A percentile compares a stretch with the other conserved stretches of the same genome.
Evolutionary conservation across 768 basidiomycete species (phyloP).

Genomic region (Amanita rimosa): DNA sequence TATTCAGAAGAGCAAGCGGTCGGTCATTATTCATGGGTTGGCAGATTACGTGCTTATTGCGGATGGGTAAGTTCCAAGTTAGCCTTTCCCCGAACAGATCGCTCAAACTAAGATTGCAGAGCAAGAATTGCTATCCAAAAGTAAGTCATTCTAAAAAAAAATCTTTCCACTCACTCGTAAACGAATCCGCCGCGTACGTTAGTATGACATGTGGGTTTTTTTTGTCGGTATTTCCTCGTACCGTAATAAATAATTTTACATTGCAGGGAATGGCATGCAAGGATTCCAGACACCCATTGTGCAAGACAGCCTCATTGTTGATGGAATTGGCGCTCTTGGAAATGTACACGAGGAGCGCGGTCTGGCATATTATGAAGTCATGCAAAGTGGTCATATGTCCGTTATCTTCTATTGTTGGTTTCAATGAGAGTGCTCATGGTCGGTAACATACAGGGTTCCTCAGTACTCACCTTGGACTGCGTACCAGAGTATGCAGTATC

Average conservation of each 20-base stretch:
- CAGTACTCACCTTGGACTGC: conserved; percentile 62
- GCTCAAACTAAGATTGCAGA: conserved; percentile 16
- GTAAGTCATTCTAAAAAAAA: conserved; percentile 20
- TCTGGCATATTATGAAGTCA: too few relatives aligned
- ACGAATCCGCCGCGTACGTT: too few relatives aligned
- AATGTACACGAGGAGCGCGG: conserved; percentile 56
- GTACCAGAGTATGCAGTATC: conserved; percentile 46
- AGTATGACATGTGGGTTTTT: conserved; percentile 32
- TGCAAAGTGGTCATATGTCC: conserved; percentile 35
- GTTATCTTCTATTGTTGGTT: conserved; percentile 8
- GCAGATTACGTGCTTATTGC: conserved; percentile 67
- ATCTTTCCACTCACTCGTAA: background rate
- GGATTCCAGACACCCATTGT: conserved; percentile 58
- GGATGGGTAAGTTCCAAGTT: conserved; percentile 19
- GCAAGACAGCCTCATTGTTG: conserved; percentile 58
- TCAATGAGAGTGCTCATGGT: background rate
- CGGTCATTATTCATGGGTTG: conserved; percentile 62
- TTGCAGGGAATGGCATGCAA: conserved; percentile 9
- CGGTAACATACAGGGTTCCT: conserved; percentile 35
- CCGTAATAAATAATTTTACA: background rate
- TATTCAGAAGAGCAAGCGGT: conserved; percentile 62
- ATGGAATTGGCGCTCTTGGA: conserved; percentile 59
- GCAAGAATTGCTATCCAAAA: conserved; percentile 56
- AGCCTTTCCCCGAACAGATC: too few relatives aligned
- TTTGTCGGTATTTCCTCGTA: background rate